A percentile compares a stretch with the other conserved stretches of the same genome.
Evolutionary conservation across 2,329 filamentous ascomycete species (phyloP).

Genomic region (Fusarium azukiicola): DNA sequence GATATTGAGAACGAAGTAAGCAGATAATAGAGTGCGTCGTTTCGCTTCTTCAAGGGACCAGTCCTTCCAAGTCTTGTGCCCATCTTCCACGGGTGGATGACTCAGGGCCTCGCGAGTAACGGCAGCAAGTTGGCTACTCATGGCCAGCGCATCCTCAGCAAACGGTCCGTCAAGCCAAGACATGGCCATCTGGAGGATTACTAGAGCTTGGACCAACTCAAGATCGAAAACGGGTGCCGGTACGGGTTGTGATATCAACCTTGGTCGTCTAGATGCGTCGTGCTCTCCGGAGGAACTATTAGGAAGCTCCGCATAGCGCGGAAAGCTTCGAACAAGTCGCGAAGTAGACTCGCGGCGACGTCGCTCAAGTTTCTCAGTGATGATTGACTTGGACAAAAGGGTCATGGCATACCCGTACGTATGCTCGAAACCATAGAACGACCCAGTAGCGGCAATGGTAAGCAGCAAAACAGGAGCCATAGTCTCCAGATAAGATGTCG

Average conservation of each 20-base stretch:
- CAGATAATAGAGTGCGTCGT: conserved; percentile 67
- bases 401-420: conserved; percentile 5
- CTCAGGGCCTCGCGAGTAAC: conserved; percentile 6
- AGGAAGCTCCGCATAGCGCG: background rate
- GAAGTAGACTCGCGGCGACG: conserved; percentile 5
- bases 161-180: conserved; percentile 15
- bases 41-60: conserved; percentile 29
- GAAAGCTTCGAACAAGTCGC: background rate
- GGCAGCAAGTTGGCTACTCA: conserved; percentile 6
- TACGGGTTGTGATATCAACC: background rate
- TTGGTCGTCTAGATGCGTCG: background rate
- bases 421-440: conserved; percentile 8
- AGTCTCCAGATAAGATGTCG: conserved; percentile 4
- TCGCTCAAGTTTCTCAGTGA: conserved; percentile 1
- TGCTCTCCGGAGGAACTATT: conserved; percentile 1
- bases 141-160: conserved; percentile 1
- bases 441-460: background rate
- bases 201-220: background rate
- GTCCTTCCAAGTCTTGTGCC: background rate
- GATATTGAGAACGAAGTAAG: conserved; percentile 74
- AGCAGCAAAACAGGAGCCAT: conserved; percentile 5
- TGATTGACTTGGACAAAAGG: background rate
- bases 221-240: background rate
- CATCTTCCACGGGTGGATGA: background rate
- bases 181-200: background rate